Base-by-base conservation (phyloP, 2,329 filamentous ascomycete genomes). In the Purpureocillium lavendulum region DNA sequence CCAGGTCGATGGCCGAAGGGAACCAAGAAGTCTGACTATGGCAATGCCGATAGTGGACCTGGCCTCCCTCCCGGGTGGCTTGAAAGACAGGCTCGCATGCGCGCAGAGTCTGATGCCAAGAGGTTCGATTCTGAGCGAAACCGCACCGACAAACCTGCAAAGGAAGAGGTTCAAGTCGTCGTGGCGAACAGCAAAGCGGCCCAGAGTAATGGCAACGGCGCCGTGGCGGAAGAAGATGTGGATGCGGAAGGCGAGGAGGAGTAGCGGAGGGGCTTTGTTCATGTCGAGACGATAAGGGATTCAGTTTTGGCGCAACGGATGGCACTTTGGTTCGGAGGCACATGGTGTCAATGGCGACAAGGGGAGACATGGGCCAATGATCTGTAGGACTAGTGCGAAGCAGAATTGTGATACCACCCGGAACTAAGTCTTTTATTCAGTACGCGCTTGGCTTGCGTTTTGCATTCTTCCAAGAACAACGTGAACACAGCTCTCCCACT, bases 1-100 rank as follows among this genome's bases (percentile, higher is more conserved):
- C 78, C 78, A 1, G 78, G 78, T 0, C 69, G 78, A 32, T 82
- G 77, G 76, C 78, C 78, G 1, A 82, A 82, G 53, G 78, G 78
- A 5, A 81, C 77, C 0, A 82, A 80, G 58, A 82, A 82, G 55
- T 73, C 73, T 30, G 78, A 82, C 50, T 82, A 82, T 41, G 77
- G 77, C 0, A 81, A 81, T 45, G 78, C 78, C 1, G 74, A 76
- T 28, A 81, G 77, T 49, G 78, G 77, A 1, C 78, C 78, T 3
- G 78, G 78, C 2, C 59, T 82, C 14, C 77, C 78, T 1, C 78
- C 78, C 3, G 68, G 66, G 0, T 79, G 75, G 75, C 52, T 51
- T 14, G 62, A 65, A 35, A 60, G 46, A 39, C 51, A 52, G 38
- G 35, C 47, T 2, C 47, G 45, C 7, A 15, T 50, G 7, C 43